These are phyloP conservation scores for Rhizodiscina lignyota DNA, from an alignment of 495 filamentous ascomycete species.

Conservation along the genomic window DNA sequence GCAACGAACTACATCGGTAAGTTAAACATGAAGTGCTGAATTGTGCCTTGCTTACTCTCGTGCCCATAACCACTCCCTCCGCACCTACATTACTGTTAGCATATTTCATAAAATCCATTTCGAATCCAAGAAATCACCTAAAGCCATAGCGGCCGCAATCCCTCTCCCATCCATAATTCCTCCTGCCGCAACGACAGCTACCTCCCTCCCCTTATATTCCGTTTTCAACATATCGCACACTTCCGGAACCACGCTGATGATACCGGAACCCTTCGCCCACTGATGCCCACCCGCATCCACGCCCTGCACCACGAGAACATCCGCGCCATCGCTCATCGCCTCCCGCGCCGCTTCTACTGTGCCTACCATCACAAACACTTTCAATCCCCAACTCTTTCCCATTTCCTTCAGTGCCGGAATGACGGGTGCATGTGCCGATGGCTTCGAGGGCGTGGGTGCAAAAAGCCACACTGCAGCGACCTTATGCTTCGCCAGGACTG, in stretches of 20 bases:
- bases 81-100: background rate
- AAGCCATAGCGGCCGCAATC: background rate
- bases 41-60: background rate
- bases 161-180: background rate
- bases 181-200: background rate
- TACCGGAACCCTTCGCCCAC: background rate
- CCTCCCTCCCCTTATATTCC: background rate
- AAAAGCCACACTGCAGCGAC: constrained; percentile 1
- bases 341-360: constrained; percentile 1
- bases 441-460: background rate
- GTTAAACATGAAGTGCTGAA: no score
- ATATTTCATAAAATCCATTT: background rate
- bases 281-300: background rate
- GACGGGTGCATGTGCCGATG: background rate
- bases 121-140: background rate
- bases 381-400: constrained; percentile 1
- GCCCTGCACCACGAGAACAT: background rate
- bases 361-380: constrained; percentile 4
- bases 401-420: constrained; percentile 2
- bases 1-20: no score
- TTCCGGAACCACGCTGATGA: background rate
- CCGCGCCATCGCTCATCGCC: background rate
- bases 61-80: background rate
- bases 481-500: constrained; percentile 2
- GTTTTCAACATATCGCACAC: background rate